phyloP scores from a whole-genome alignment of 73 alveolate species.

The Paraurostyla sp. region DNA sequence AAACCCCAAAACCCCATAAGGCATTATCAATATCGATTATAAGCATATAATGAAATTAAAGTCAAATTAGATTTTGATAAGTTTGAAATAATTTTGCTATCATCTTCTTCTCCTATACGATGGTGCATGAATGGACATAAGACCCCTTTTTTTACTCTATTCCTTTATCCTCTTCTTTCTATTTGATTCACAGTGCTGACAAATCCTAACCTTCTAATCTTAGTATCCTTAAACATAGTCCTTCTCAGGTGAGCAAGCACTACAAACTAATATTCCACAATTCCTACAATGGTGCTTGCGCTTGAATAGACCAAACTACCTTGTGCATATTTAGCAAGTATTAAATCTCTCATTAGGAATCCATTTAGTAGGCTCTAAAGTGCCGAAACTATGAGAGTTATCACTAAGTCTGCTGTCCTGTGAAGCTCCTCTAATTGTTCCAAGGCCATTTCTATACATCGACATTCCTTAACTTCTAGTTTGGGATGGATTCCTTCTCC shows the following conservation, averaged over 20 bases:
- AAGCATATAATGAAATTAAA: too few relatives aligned
- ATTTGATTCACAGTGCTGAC: constrained; percentile 1
- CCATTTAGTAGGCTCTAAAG: constrained; percentile 42
- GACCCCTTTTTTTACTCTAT: neutral
- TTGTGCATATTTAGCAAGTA: constrained; percentile 2
- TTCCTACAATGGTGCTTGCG: constrained; percentile 60
- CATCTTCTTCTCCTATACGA: too few relatives aligned
- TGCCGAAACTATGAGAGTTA: neutral
- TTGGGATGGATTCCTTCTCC: neutral
- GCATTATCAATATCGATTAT: too few relatives aligned
- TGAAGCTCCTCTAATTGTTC: neutral
- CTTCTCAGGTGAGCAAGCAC: constrained; percentile 51
- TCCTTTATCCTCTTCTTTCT: neutral
- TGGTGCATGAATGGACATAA: too few relatives aligned
- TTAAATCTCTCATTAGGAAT: constrained; percentile 36
- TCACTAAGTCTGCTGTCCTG: neutral
- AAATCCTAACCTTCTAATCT: constrained; percentile 54
- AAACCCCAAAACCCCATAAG: too few relatives aligned
- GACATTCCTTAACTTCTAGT: neutral
- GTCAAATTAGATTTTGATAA: too few relatives aligned
- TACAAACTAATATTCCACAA: constrained; percentile 56
- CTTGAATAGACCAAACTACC: neutral
- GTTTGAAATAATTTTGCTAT: too few relatives aligned
- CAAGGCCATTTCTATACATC: neutral
- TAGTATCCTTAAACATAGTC: constrained; percentile 46